Evolutionary conservation across 345 rosid genomes (phyloP).

Genomic region (Arabidopsis arenosa): DNA sequence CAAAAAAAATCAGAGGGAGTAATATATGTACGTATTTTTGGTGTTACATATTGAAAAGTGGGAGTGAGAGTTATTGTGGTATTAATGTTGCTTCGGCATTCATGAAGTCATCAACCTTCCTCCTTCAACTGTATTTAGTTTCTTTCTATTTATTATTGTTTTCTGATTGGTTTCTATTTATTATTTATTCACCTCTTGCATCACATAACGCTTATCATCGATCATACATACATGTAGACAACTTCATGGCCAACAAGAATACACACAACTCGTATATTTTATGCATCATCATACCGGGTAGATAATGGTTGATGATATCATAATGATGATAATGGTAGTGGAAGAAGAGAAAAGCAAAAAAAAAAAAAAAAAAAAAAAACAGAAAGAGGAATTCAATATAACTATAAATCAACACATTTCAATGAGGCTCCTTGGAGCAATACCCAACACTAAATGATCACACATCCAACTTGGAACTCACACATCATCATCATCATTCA

Average conservation of each 20-base stretch:
- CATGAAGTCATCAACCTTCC: slow-evolving; percentile 48
- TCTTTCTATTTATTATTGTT: slow-evolving; percentile 22
- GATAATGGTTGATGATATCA: slow-evolving; percentile 26
- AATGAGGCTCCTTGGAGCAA: slow-evolving; percentile 37
- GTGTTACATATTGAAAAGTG: slow-evolving; percentile 37
- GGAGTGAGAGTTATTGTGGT: slow-evolving; percentile 44
- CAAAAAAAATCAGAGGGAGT: neutral
- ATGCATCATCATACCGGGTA: slow-evolving; percentile 15
- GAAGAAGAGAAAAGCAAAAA: neutral
- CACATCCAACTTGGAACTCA: slow-evolving; percentile 39
- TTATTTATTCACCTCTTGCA: slow-evolving; percentile 29
- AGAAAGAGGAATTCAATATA: slow-evolving; percentile 8
- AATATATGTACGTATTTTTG: neutral
- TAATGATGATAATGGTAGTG: slow-evolving; percentile 11
- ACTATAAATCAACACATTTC: slow-evolving; percentile 38
- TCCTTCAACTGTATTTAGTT: slow-evolving; percentile 51
- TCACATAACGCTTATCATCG: slow-evolving; percentile 24
- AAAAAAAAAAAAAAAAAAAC: neutral
- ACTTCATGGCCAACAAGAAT: slow-evolving; percentile 17
- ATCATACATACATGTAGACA: slow-evolving; percentile 27
- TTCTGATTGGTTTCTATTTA: neutral
- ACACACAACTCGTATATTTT: slow-evolving; percentile 14
- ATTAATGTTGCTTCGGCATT: slow-evolving; percentile 48
- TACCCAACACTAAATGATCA: slow-evolving; percentile 30
- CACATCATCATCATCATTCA: neutral